These are phyloP conservation scores for Pinus taeda DNA, from an alignment of 75 land plant genomes.

Conservation along the genomic window DNA sequence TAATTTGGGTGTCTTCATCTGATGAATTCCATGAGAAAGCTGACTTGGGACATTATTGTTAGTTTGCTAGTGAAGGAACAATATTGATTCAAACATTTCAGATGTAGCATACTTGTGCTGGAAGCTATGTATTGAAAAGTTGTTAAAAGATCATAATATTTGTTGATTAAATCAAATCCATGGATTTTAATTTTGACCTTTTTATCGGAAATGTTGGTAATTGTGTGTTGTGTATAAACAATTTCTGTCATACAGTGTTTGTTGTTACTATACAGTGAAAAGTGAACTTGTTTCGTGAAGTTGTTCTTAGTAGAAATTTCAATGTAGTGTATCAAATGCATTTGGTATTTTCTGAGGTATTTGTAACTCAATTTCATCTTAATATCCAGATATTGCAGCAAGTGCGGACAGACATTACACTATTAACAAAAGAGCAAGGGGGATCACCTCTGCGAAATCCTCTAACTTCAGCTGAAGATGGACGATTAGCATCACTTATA, in stretches of 20 bases:
- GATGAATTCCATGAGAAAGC: no score
- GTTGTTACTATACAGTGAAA: no score
- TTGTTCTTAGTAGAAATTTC: no score
- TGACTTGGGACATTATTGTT: no score
- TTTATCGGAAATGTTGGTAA: neutral
- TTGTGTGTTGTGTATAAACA: neutral
- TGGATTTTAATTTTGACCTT: neutral
- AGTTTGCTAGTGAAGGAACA: no score
- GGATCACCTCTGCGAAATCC: conserved; percentile 80
- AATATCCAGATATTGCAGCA: conserved; percentile 74
- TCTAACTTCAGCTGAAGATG: conserved; percentile 95
- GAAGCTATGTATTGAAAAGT: neutral
- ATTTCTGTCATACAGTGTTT: no score
- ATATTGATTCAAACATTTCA: no score
- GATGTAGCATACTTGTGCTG: neutral
- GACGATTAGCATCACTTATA: conserved; percentile 90
- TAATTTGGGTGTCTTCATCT: no score
- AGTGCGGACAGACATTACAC: conserved; percentile 74
- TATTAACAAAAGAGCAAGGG: conserved; percentile 81
- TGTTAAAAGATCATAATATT: neutral
- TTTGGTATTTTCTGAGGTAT: neutral
- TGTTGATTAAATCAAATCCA: neutral
- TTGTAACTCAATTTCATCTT: neutral
- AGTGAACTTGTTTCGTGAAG: no score
- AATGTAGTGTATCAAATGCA: no score